Base-by-base conservation (phyloP, 352 stramenopile genomes). In the Globisporangium solare region DNA sequence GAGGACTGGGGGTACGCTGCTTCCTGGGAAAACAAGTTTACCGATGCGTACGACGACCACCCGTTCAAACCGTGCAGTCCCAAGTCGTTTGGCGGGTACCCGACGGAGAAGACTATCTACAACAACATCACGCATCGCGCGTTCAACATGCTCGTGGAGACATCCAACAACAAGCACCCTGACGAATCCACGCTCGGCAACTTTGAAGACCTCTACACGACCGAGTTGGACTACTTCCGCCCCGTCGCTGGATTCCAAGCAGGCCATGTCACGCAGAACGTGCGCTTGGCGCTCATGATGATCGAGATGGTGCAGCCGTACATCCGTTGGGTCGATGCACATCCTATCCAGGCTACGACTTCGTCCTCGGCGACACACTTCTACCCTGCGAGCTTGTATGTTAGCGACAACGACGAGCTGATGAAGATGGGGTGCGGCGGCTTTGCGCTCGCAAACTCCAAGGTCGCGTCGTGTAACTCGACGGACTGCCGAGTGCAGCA, bases 91-190 rank as follows among this genome's bases (percentile, higher is more conserved):
- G 88, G 88, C 8, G 94, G 94, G 11, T 99, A 98, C 68, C 54
- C 63, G 13, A 55, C 64, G 11, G 70, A 91, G 27, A 98, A 97
- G 66, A 98, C 94, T 0, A 47, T 75, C 13, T 98, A 99, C 74
- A 97, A 97, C 57, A 95, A 96, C 63, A 77, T 84, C 7, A 97
- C 86, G 12, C 79, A 98, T 46, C 86, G 96, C 17, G 80, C 88
- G 12, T 98, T 98, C 64, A 98, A 98, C 51, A 96, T 99, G 64
- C 73, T 99, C 1, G 86, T 99, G 31, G 97, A 99, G 66, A 98
- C 95, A 4, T 97, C 89, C 27, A 67, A 97, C 57, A 71, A 55
- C n/a, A 99, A 99, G 57, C 67, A 86, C 21, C 96, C 96, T 0
- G 47, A 43, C 3, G 69, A 86, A 52, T 58, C 51, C 15, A 56